Percentiles rank a stretch among this genome's conserved stretches.
These are phyloP conservation scores for Deakozyma indianensis DNA, from an alignment of 805 yeast genomes.

Conservation along the genomic window DNA sequence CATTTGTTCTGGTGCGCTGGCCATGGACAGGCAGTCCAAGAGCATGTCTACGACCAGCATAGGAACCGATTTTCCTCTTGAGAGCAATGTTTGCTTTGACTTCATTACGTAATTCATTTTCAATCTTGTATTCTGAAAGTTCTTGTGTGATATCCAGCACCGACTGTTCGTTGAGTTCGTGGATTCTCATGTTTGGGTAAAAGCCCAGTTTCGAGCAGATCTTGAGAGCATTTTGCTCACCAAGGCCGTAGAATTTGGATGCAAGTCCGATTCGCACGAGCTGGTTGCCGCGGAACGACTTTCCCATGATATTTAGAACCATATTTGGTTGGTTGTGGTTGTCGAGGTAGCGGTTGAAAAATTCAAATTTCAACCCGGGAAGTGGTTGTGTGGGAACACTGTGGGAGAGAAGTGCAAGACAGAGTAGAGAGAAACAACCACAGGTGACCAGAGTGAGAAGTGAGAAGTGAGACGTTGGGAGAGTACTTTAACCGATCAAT, in stretches of 20 bases:
- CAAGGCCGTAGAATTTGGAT: slow-evolving; percentile 75
- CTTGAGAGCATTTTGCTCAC: slow-evolving; percentile 53
- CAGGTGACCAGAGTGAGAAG: no score
- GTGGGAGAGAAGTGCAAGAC: no score
- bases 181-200: slow-evolving; percentile 90
- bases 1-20: slow-evolving; percentile 84
- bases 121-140: slow-evolving; percentile 67
- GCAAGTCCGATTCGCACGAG: slow-evolving; percentile 45
- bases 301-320: slow-evolving; percentile 25
- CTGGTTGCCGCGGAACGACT: slow-evolving; percentile 22
- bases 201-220: slow-evolving; percentile 81
- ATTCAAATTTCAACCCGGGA: no score
- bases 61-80: slow-evolving; percentile 71
- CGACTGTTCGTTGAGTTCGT: slow-evolving; percentile 79
- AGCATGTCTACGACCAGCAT: slow-evolving; percentile 81
- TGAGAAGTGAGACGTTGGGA: no score
- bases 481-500: no score
- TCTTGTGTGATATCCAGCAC: slow-evolving; percentile 79
- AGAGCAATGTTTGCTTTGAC: slow-evolving; percentile 58
- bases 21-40: slow-evolving; percentile 72
- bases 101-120: slow-evolving; percentile 52
- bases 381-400: no score
- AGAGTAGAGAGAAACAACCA: no score
- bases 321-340: slow-evolving; percentile 8
- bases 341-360: no score